Evolutionary conservation across 306 rosid species (phyloP).

Genomic region (Cicer yamashitae): DNA sequence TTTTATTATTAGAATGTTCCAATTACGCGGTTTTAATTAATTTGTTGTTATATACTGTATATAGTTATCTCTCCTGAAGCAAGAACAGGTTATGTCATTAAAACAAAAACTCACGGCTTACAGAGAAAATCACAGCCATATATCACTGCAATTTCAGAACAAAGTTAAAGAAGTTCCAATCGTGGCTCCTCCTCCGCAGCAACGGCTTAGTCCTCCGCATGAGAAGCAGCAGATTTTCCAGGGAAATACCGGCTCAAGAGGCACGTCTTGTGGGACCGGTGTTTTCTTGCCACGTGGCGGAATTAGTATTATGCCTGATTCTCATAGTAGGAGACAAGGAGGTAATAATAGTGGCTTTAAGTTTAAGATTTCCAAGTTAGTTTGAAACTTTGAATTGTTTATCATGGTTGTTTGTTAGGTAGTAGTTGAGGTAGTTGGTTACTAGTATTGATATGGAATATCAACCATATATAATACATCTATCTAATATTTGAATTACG

Average conservation of each 20-base stretch:
- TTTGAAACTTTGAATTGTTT: neutral
- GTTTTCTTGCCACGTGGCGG: conserved; percentile 69
- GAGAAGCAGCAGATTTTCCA: conserved; percentile 47
- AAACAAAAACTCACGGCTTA: conserved; percentile 36
- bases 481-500: too few relatives aligned
- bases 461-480: conserved; percentile 4
- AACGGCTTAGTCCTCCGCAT: neutral
- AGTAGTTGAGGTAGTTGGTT: conserved; percentile 46
- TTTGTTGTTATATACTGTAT: neutral
- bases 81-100: conserved; percentile 43
- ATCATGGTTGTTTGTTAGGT: conserved; percentile 28
- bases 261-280: conserved; percentile 72
- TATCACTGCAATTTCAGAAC: conserved; percentile 35
- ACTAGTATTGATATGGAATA: conserved; percentile 31
- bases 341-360: neutral
- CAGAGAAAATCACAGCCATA: conserved; percentile 10
- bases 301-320: conserved; percentile 35
- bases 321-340: conserved; percentile 45
- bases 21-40: neutral
- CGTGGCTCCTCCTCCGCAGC: neutral
- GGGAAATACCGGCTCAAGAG: conserved; percentile 45
- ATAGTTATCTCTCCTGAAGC: conserved; percentile 41
- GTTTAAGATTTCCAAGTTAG: conserved; percentile 7
- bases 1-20: neutral
- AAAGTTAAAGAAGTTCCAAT: conserved; percentile 25